Percentiles rank a stretch among this genome's conserved stretches.
phyloP scores from a whole-genome alignment of 345 rosid genomes.

The Dimocarpus longan region DNA sequence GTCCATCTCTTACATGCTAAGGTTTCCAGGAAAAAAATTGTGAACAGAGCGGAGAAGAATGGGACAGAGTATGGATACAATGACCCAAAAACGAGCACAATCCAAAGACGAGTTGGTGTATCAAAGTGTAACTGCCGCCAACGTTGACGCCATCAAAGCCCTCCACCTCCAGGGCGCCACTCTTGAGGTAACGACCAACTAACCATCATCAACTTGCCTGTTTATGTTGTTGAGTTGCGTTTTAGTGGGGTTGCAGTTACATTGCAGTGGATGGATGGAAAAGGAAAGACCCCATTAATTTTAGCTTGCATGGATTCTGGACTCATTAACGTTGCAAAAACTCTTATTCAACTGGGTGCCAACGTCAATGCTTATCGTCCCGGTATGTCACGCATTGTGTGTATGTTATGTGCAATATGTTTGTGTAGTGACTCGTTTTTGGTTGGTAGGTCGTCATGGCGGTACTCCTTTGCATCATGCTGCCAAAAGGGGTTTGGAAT shows the following conservation, averaged over 20 bases:
- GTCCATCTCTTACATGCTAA: not conserved
- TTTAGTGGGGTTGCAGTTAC: not conserved
- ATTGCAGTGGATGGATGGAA: slow-evolving; percentile 44
- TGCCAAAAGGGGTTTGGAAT: slow-evolving; percentile 51
- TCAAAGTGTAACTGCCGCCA: slow-evolving; percentile 34
- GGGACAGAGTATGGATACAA: slow-evolving; percentile 43
- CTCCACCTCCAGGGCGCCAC: slow-evolving; percentile 39
- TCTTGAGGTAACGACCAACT: slow-evolving; percentile 39
- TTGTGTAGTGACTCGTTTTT: slow-evolving; percentile 7
- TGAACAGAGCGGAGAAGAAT: slow-evolving; percentile 6
- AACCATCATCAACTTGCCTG: not conserved
- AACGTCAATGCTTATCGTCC: slow-evolving; percentile 58
- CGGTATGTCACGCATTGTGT: slow-evolving; percentile 30
- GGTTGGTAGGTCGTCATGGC: slow-evolving; percentile 41
- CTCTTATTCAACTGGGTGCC: slow-evolving; percentile 53
- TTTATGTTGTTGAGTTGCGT: too few relatives aligned
- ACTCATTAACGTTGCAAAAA: slow-evolving; percentile 35
- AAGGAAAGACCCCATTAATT: slow-evolving; percentile 53
- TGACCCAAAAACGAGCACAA: slow-evolving; percentile 24
- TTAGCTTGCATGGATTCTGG: slow-evolving; percentile 50
- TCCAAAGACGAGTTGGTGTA: slow-evolving; percentile 43
- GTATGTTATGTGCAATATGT: not conserved
- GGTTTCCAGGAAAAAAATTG: not conserved
- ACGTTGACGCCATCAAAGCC: slow-evolving; percentile 38
- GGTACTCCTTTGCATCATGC: slow-evolving; percentile 68